phyloP scores from a whole-genome alignment of 2,329 filamentous ascomycete species.

The Aureobasidium mangrovei region DNA sequence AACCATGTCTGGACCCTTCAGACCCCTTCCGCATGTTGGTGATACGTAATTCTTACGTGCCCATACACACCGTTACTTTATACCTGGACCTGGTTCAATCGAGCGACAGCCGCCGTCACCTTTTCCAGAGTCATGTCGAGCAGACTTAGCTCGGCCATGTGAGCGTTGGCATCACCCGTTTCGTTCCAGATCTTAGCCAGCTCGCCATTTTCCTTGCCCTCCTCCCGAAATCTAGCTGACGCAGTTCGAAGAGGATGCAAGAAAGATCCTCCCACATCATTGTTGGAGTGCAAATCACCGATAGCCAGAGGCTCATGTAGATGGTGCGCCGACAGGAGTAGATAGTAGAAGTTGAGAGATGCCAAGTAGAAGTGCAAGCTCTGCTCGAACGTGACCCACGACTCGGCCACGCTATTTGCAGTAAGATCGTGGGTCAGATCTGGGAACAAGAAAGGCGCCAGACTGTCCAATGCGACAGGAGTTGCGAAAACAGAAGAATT shows the following conservation, averaged over 20 bases:
- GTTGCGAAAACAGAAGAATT: slow-evolving; percentile 37
- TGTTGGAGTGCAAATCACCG: slow-evolving; percentile 31
- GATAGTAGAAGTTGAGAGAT: slow-evolving; percentile 50
- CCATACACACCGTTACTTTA: too few species aligned
- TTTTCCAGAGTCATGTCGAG: slow-evolving; percentile 26
- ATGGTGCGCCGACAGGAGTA: slow-evolving; percentile 42
- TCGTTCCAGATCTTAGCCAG: slow-evolving; percentile 29
- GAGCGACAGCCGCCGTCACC: slow-evolving; percentile 24
- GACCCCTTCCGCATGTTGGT: too few species aligned
- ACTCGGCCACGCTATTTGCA: slow-evolving; percentile 29
- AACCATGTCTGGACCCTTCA: too few species aligned
- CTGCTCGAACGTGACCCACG: slow-evolving; percentile 40
- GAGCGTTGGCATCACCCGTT: slow-evolving; percentile 28
- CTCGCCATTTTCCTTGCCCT: slow-evolving; percentile 28
- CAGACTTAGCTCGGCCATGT: slow-evolving; percentile 27
- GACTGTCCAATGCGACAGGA: slow-evolving; percentile 36
- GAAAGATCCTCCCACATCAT: slow-evolving; percentile 35
- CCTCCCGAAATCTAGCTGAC: slow-evolving; percentile 28
- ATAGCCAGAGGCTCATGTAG: slow-evolving; percentile 42
- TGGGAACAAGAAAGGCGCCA: slow-evolving; percentile 46
- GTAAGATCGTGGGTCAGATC: slow-evolving; percentile 37
- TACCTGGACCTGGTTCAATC: slow-evolving; percentile 19
- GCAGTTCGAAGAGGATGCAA: slow-evolving; percentile 35
- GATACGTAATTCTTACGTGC: too few species aligned
- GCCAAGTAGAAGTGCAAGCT: slow-evolving; percentile 48